Percentiles rank a stretch among this genome's conserved stretches.
These are phyloP conservation scores for Platanthera guangdongensis DNA, from an alignment of 106 monocot genomes.

Conservation along the genomic window DNA sequence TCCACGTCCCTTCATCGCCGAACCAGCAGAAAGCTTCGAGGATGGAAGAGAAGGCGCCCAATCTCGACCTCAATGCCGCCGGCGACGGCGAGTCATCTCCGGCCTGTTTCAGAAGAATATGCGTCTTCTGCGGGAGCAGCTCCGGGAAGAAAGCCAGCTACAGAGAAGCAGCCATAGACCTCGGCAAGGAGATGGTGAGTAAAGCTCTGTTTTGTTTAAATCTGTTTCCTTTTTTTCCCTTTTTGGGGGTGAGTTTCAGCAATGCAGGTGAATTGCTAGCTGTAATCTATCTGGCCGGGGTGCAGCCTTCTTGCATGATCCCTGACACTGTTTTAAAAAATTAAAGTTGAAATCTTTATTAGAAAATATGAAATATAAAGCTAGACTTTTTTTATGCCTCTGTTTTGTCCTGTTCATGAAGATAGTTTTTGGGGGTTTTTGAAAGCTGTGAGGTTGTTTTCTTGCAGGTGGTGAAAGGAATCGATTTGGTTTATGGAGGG, in stretches of 20 bases:
- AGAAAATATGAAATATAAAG: too few species aligned
- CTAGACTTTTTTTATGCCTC: too few species aligned
- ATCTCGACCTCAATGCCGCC: neutral
- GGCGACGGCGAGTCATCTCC: neutral
- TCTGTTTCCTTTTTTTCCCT: neutral
- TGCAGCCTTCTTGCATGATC: too few species aligned
- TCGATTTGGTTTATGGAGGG: constrained; percentile 54
- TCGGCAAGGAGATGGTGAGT: constrained; percentile 64
- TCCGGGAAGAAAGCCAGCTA: constrained; percentile 48
- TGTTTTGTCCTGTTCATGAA: too few species aligned
- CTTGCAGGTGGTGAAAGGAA: constrained; percentile 36
- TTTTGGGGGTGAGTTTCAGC: too few species aligned
- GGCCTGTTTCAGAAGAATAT: constrained; percentile 31
- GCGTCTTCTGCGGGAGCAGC: constrained; percentile 70
- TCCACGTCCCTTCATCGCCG: neutral
- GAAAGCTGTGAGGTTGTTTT: neutral
- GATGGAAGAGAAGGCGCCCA: neutral
- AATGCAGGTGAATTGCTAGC: too few species aligned
- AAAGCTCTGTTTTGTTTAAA: too few species aligned
- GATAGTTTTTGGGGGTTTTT: too few species aligned
- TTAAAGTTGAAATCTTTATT: too few species aligned
- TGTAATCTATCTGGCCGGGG: too few species aligned
- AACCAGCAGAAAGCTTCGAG: neutral
- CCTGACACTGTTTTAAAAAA: too few species aligned
- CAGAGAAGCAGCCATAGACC: constrained; percentile 56